A percentile compares a stretch with the other conserved stretches of the same genome.
Evolutionary conservation across 2,329 filamentous ascomycete species (phyloP).

Genomic region (Stromatinia cepivora): DNA sequence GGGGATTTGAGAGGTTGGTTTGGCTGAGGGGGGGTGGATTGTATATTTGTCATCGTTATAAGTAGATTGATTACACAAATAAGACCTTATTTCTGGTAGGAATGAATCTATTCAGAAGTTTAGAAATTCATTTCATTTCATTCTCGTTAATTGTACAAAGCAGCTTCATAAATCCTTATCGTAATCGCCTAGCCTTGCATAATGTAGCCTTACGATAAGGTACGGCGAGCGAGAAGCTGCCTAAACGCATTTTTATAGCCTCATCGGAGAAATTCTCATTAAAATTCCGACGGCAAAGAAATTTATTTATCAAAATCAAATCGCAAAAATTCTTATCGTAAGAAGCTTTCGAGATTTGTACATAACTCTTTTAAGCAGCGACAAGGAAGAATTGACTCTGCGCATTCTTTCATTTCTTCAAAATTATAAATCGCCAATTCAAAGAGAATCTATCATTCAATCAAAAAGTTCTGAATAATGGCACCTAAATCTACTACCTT

Average conservation of each 20-base stretch:
- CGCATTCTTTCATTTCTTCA: conserved; percentile 3
- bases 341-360: conserved; percentile 9
- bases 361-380: conserved; percentile 6
- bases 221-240: neutral
- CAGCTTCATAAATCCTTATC: conserved; percentile 19
- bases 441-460: neutral
- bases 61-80: neutral
- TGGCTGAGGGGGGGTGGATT: neutral
- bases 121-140: neutral
- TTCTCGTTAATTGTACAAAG: neutral
- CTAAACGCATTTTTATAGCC: neutral
- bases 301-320: conserved; percentile 25
- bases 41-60: neutral
- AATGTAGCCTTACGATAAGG: conserved; percentile 4
- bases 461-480: conserved; percentile 28
- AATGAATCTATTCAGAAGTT: neutral
- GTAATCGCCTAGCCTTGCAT: conserved; percentile 6
- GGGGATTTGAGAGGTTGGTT: neutral
- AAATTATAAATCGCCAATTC: neutral
- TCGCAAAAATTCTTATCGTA: conserved; percentile 22
- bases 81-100: neutral
- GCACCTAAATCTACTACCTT: conserved; percentile 36
- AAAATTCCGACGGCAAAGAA: conserved; percentile 23
- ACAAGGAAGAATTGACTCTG: conserved; percentile 15
- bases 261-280: conserved; percentile 1